Evolutionary conservation across 768 basidiomycete genomes (phyloP).

Genomic region (Sarcomyxa edulis): DNA sequence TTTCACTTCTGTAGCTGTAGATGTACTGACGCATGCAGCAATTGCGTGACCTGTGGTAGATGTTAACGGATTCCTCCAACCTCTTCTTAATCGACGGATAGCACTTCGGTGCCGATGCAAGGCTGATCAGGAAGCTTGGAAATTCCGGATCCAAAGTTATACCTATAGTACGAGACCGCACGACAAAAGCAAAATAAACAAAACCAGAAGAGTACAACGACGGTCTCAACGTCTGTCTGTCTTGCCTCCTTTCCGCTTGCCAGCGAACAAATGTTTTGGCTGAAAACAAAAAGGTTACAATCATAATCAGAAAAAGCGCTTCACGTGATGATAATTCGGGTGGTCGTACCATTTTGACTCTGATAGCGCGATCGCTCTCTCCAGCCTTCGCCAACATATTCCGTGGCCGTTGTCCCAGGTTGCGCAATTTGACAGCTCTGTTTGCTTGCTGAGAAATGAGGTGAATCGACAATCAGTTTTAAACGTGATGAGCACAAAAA

Average conservation of each 20-base stretch:
- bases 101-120: too few species aligned
- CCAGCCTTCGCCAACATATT: slow-evolving; percentile 89
- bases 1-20: too few species aligned
- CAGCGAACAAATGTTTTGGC: slow-evolving; percentile 85
- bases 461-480: slow-evolving; percentile 8
- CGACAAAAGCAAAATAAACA: too few species aligned
- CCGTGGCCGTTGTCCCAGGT: slow-evolving; percentile 80
- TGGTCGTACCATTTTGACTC: slow-evolving; percentile 72
- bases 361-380: slow-evolving; percentile 82
- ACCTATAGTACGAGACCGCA: too few species aligned
- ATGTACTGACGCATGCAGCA: too few species aligned
- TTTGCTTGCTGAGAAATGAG: slow-evolving; percentile 58
- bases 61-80: too few species aligned
- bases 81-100: too few species aligned
- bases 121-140: too few species aligned
- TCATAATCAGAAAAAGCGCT: slow-evolving; percentile 1
- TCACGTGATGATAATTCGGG: background rate
- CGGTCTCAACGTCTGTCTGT: slow-evolving; percentile 61
- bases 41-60: too few species aligned
- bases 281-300: slow-evolving; percentile 21
- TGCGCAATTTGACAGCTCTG: slow-evolving; percentile 77
- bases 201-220: slow-evolving; percentile 2
- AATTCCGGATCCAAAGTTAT: too few species aligned
- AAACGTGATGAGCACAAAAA: background rate
- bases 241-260: slow-evolving; percentile 83